Conservation (phyloP, 1,284 basidiomycete genomes). For the Melampsora occidentalis region DNA sequence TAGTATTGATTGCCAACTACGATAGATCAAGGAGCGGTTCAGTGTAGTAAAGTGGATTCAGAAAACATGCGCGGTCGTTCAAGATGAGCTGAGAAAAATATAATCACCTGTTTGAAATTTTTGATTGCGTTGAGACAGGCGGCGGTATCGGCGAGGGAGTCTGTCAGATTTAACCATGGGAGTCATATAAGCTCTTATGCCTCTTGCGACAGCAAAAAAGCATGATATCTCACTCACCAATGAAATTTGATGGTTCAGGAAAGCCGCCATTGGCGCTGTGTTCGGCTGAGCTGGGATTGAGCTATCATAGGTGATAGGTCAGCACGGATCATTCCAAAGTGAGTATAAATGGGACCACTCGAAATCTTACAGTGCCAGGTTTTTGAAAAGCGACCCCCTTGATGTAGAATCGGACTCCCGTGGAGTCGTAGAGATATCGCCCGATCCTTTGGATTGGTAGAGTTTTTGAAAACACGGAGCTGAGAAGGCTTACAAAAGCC, state of each 20-base stretch:
- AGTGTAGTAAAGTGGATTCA: not conserved
- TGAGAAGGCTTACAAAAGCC: too few species aligned
- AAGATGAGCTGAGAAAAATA: not conserved
- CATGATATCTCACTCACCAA: not conserved
- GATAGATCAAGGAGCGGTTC: slow-evolving; percentile 5
- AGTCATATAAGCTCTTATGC: not conserved
- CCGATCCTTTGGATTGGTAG: slow-evolving; percentile 22
- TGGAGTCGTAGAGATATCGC: slow-evolving; percentile 17
- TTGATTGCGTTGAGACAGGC: slow-evolving; percentile 18
- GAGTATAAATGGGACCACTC: too few species aligned
- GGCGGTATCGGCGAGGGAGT: slow-evolving; percentile 23
- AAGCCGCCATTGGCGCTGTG: not conserved
- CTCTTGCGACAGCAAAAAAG: not conserved
- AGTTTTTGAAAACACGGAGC: not conserved
- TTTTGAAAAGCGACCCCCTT: slow-evolving; percentile 33
- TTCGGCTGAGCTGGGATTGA: not conserved
- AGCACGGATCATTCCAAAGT: too few species aligned
- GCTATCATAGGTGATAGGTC: not conserved
- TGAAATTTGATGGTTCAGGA: not conserved
- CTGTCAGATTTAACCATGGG: not conserved
- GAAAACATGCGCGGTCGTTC: not conserved
- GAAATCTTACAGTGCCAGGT: not conserved
- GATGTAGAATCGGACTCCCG: slow-evolving; percentile 30
- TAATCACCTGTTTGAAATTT: slow-evolving; percentile 13
- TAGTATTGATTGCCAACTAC: slow-evolving; percentile 72